Conservation (phyloP, 176 grass and related monocot species). For the Cymbopogon citratus region DNA sequence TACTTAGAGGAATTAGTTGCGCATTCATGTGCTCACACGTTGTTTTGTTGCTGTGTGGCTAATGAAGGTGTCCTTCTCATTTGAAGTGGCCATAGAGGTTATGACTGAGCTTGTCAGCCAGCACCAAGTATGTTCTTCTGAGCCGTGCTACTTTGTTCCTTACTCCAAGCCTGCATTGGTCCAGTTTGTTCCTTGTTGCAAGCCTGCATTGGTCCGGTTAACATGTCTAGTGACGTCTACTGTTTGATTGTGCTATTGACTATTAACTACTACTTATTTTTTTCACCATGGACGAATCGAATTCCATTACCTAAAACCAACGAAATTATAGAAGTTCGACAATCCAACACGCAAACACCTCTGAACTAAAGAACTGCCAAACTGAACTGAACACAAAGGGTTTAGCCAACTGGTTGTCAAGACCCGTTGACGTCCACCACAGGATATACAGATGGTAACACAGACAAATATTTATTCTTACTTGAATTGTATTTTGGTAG, state of each 20-base stretch:
- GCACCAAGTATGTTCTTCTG: constrained; percentile 52
- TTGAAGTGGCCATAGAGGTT: constrained; percentile 89
- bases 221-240: constrained; percentile 3
- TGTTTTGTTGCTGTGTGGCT: constrained; percentile 29
- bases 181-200: not conserved
- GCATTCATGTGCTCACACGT: constrained; percentile 30
- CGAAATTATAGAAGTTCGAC: not conserved
- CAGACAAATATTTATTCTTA: not conserved
- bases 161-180: too few relatives aligned
- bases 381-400: too few relatives aligned
- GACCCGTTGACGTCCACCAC: not conserved
- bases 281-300: not conserved
- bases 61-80: constrained; percentile 65
- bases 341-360: not conserved
- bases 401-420: not conserved
- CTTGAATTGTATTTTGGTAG: not conserved
- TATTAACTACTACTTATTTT: not conserved
- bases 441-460: not conserved
- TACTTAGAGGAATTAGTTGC: constrained; percentile 12
- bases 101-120: constrained; percentile 86
- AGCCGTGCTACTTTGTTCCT: not conserved
- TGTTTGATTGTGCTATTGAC: constrained; percentile 5
- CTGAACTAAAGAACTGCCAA: not conserved
- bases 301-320: not conserved
- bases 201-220: constrained; percentile 1